Percentiles rank a stretch among this genome's conserved stretches.
These are phyloP conservation scores for Aspergillus nanangensis DNA, from an alignment of 495 filamentous ascomycete species.

Conservation along the genomic window DNA sequence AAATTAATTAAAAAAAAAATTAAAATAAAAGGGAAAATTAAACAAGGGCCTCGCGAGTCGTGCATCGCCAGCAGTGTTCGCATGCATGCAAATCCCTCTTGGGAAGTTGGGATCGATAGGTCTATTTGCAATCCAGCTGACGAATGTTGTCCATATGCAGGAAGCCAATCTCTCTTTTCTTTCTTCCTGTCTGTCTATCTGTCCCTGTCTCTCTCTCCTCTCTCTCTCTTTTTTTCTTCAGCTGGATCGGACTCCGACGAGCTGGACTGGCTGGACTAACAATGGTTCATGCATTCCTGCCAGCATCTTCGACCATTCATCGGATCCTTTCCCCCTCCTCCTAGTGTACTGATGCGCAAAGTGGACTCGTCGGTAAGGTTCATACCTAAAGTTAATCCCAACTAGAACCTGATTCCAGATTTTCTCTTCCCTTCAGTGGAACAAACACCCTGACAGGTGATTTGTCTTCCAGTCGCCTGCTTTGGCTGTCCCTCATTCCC, in stretches of 20 bases:
- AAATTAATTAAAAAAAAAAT: neutral
- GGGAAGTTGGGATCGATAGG: constrained; percentile 15
- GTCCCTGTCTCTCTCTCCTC: neutral
- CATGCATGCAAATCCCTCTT: constrained; percentile 8
- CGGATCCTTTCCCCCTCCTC: neutral
- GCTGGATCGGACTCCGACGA: neutral
- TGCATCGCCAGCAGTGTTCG: constrained; percentile 5
- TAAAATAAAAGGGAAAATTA: constrained; percentile 1
- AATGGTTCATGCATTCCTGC: constrained; percentile 14
- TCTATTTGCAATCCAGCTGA: constrained; percentile 14
- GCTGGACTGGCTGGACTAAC: neutral
- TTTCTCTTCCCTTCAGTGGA: neutral
- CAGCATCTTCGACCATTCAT: neutral
- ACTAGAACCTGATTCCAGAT: neutral
- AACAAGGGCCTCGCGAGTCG: neutral
- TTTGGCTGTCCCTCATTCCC: neutral
- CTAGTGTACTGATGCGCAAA: neutral
- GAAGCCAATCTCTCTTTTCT: constrained; percentile 2
- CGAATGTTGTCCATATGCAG: constrained; percentile 5
- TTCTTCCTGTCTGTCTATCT: neutral
- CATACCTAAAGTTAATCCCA: constrained; percentile 9
- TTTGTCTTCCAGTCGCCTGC: neutral
- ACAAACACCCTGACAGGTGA: neutral
- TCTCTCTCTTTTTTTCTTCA: neutral
- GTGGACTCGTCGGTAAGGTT: constrained; percentile 5